phyloP scores from a whole-genome alignment of 208 protist species.

The Crithidia expoeki region DNA sequence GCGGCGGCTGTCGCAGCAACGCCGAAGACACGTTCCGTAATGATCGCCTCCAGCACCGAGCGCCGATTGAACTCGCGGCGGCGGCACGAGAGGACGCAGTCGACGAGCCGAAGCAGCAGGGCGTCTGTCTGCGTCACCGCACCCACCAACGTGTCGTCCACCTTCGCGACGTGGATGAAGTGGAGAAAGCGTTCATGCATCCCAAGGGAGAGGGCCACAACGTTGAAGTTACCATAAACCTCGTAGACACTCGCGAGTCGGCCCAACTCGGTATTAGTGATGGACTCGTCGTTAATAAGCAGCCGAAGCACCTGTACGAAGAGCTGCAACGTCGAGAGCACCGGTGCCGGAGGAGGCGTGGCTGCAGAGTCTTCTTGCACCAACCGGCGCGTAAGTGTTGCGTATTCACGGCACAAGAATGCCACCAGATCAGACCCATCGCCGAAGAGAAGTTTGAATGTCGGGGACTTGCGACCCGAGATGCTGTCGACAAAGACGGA shows the following conservation, averaged over 20 bases:
- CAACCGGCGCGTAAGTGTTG: constrained; percentile 3
- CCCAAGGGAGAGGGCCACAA: constrained; percentile 30
- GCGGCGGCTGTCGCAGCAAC: constrained; percentile 26
- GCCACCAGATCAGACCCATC: constrained; percentile 37
- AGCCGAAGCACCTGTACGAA: constrained; percentile 24
- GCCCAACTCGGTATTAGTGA: constrained; percentile 25
- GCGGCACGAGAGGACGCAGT: constrained; percentile 30
- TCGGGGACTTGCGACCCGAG: constrained; percentile 29
- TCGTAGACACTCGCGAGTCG: constrained; percentile 36
- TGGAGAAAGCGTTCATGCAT: constrained; percentile 33
- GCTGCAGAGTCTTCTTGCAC: constrained; percentile 2
- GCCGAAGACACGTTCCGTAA: constrained; percentile 22
- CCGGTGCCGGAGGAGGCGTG: not conserved
- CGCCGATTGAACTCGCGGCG: constrained; percentile 36
- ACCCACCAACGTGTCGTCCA: not conserved
- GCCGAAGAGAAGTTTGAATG: constrained; percentile 47
- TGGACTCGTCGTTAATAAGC: constrained; percentile 19
- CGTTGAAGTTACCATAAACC: constrained; percentile 29
- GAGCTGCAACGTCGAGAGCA: constrained; percentile 27
- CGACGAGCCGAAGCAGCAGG: constrained; percentile 23
- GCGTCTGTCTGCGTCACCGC: constrained; percentile 21
- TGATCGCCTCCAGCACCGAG: constrained; percentile 33
- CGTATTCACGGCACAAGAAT: constrained; percentile 38
- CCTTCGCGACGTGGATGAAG: not conserved
- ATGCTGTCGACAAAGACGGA: constrained; percentile 37